Evolutionary conservation across 805 yeast genomes (phyloP).

Genomic region (Osmozyma mogii): DNA sequence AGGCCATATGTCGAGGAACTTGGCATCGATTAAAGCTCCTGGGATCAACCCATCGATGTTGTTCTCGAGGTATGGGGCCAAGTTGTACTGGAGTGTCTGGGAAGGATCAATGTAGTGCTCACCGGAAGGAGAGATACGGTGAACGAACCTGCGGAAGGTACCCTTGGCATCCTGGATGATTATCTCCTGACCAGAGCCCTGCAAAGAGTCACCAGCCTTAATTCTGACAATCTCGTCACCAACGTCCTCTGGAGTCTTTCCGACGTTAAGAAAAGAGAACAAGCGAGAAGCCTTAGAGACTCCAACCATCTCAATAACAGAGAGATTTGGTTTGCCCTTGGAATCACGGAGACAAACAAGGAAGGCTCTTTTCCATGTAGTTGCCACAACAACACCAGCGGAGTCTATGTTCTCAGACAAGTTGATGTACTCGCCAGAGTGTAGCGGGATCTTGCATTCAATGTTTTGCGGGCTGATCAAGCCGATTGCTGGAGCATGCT

Average conservation of each 20-base stretch:
- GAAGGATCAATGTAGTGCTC: slow-evolving; percentile 19
- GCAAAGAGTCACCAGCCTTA: slow-evolving; percentile 44
- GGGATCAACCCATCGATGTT: slow-evolving; percentile 41
- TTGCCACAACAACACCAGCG: slow-evolving; percentile 63
- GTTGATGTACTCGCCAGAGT: slow-evolving; percentile 47
- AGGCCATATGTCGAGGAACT: slow-evolving; percentile 57
- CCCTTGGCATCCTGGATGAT: slow-evolving; percentile 42
- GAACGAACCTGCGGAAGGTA: slow-evolving; percentile 21
- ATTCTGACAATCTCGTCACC: slow-evolving; percentile 50
- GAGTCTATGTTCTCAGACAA: slow-evolving; percentile 58
- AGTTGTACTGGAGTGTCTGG: slow-evolving; percentile 23
- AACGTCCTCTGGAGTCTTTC: slow-evolving; percentile 8
- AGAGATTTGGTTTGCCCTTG: slow-evolving; percentile 50
- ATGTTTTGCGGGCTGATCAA: slow-evolving; percentile 39
- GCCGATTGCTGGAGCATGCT: slow-evolving; percentile 60
- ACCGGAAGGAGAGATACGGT: slow-evolving; percentile 24
- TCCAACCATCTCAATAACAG: slow-evolving; percentile 20
- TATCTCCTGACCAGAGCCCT: slow-evolving; percentile 37
- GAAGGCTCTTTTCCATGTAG: slow-evolving; percentile 60
- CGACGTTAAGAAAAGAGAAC: slow-evolving; percentile 8
- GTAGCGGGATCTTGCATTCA: slow-evolving; percentile 33
- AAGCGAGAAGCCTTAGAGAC: slow-evolving; percentile 7
- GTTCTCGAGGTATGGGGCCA: slow-evolving; percentile 21
- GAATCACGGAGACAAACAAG: slow-evolving; percentile 59
- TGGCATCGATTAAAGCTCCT: slow-evolving; percentile 40